Percentiles rank a stretch among this genome's conserved stretches.
These are phyloP conservation scores for Diplotaxis tenuifolia DNA, from an alignment of 345 rosid genomes.

Conservation along the genomic window DNA sequence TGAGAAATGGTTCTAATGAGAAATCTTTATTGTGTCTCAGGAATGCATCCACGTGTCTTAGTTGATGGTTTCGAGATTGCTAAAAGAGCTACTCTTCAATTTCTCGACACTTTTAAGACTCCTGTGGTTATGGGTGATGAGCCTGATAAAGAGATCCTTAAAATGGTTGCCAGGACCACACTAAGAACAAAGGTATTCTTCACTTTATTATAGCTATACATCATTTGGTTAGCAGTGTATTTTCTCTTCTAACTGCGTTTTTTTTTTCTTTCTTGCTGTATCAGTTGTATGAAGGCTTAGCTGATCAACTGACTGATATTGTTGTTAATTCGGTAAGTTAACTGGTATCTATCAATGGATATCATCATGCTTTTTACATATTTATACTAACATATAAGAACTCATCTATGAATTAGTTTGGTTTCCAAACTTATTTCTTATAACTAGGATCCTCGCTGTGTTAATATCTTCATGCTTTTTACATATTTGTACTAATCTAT, in stretches of 20 bases:
- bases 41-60: conserved; percentile 98
- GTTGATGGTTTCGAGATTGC: conserved; percentile 99
- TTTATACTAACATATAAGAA: background rate
- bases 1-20: conserved; percentile 3
- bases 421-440: conserved; percentile 1
- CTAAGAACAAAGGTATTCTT: conserved; percentile 80
- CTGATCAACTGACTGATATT: conserved; percentile 91
- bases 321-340: conserved; percentile 75
- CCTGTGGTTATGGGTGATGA: conserved; percentile 92
- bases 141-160: conserved; percentile 91
- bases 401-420: conserved; percentile 10
- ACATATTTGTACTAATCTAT: background rate
- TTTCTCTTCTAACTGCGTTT: background rate
- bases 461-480: background rate
- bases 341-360: background rate
- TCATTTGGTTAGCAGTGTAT: conserved; percentile 1
- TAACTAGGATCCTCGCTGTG: no score
- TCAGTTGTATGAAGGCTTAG: conserved; percentile 85
- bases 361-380: background rate
- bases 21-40: conserved; percentile 36
- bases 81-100: conserved; percentile 85
- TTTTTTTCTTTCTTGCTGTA: background rate
- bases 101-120: conserved; percentile 91
- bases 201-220: background rate
- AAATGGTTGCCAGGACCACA: conserved; percentile 96